phyloP scores from a whole-genome alignment of 768 basidiomycete species.

The Mycena metata region DNA sequence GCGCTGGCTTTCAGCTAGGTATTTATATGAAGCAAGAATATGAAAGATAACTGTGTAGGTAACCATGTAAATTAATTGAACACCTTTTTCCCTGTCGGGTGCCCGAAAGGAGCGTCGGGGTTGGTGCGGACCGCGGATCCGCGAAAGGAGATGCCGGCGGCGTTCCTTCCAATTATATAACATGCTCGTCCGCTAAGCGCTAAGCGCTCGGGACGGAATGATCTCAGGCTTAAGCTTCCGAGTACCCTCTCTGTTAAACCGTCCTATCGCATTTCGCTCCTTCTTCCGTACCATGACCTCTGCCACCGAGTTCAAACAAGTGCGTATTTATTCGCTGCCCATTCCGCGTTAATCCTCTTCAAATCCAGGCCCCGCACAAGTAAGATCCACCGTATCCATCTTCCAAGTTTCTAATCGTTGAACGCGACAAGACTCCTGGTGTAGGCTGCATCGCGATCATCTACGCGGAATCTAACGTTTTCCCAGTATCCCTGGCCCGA shows the following conservation, averaged over 20 bases:
- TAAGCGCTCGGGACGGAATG: constrained; percentile 15
- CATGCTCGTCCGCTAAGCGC: not conserved
- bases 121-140: constrained; percentile 5
- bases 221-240: no score
- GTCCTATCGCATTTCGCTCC: not conserved
- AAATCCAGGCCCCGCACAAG: constrained; percentile 62
- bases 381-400: constrained; percentile 44
- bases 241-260: constrained; percentile 1
- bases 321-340: constrained; percentile 40
- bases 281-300: constrained; percentile 41
- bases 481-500: constrained; percentile 72
- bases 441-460: constrained; percentile 49
- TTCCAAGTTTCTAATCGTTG: constrained; percentile 33
- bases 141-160: constrained; percentile 5
- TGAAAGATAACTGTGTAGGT: constrained; percentile 16
- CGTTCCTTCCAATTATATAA: constrained; percentile 24
- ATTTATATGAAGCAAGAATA: constrained; percentile 32
- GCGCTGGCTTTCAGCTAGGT: constrained; percentile 73
- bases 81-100: constrained; percentile 3
- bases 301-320: constrained; percentile 49
- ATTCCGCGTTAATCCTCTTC: constrained; percentile 34
- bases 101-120: not conserved
- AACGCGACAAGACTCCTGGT: constrained; percentile 60
- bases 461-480: constrained; percentile 29
- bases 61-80: constrained; percentile 30